Evolutionary conservation across 371 early-diverging fungal genomes (phyloP).

Genomic region (Zopfochytrium polystomum): DNA sequence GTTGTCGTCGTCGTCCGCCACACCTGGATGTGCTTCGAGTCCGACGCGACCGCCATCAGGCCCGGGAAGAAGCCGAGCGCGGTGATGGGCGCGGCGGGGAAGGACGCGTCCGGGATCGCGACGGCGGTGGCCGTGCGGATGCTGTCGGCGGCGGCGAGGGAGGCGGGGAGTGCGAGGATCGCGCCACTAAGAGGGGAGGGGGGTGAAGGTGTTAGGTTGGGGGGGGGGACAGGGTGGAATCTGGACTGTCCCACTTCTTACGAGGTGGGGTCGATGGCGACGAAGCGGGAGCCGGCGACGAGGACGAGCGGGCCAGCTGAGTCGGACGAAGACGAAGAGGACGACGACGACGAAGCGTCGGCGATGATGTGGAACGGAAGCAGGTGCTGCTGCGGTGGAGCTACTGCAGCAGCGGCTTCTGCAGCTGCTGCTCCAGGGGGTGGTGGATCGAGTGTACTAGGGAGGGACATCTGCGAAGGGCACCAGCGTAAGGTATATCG

Average conservation of each 20-base stretch:
- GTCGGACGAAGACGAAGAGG: no score
- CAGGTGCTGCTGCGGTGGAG: no score
- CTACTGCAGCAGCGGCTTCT: no score
- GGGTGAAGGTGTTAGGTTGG: not conserved
- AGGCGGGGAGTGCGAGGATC: not conserved
- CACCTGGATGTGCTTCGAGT: constrained; percentile 13
- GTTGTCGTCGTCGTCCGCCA: constrained; percentile 4
- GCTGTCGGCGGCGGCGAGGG: not conserved
- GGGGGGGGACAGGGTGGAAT: not conserved
- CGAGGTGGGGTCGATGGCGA: no score
- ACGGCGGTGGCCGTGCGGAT: not conserved
- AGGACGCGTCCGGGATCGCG: not conserved
- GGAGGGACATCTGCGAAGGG: no score
- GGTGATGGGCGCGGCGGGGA: constrained; percentile 1
- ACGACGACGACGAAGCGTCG: no score
- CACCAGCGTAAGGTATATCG: no score
- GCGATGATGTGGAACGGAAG: no score
- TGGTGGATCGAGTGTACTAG: no score
- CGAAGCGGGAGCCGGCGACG: no score
- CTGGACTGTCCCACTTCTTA: not conserved
- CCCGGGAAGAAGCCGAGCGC: not conserved
- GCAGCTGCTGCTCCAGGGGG: no score
- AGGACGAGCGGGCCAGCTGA: no score
- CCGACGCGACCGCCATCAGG: constrained; percentile 16
- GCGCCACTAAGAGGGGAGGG: not conserved